These are phyloP conservation scores for Pichia nakasei DNA, from an alignment of 805 yeast species.

Conservation along the genomic window DNA sequence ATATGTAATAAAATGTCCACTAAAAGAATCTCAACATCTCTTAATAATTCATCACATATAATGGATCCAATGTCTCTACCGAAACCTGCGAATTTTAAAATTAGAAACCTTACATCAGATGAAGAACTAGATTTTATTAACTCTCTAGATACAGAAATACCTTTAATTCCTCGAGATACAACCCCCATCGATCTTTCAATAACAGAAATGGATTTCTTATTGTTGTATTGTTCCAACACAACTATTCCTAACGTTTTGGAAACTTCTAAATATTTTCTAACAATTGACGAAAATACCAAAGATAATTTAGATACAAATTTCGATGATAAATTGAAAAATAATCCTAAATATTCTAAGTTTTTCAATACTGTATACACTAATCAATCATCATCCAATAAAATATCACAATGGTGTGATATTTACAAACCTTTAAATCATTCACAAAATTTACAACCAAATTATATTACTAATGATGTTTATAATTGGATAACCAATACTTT, in stretches of 20 bases:
- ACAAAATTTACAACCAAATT: constrained; percentile 28
- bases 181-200: background rate
- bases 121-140: background rate
- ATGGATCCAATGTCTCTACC: too few species aligned
- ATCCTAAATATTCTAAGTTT: constrained; percentile 10
- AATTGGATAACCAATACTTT: constrained; percentile 37
- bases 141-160: too few species aligned
- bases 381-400: constrained; percentile 1
- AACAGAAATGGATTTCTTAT: constrained; percentile 1
- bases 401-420: constrained; percentile 33
- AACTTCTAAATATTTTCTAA: background rate
- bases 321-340: too few species aligned
- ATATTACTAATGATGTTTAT: constrained; percentile 20
- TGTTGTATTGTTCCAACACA: constrained; percentile 4
- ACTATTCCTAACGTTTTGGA: too few species aligned
- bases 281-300: too few species aligned
- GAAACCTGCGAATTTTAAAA: constrained; percentile 1
- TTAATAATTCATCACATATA: too few species aligned
- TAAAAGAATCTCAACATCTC: too few species aligned
- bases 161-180: too few species aligned
- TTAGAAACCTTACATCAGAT: background rate
- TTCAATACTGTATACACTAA: background rate
- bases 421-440: constrained; percentile 32
- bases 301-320: too few species aligned
- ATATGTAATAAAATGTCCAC: background rate